A percentile compares a stretch with the other conserved stretches of the same genome.
These are phyloP conservation scores for Triticum aestivum DNA, from an alignment of 176 grass and related monocot species.

Conservation along the genomic window IWGSC_CS_RefSeq_v2.1 NC_057811.1:41869595-41870094, in stretches of 20 bases:
- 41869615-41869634: background rate
- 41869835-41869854: no score
- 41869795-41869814: background rate
- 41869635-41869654: conserved; percentile 4
- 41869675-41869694: conserved; percentile 98
- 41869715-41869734: conserved; percentile 26
- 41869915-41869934: conserved; percentile 5
- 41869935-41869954: background rate
- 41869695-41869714: conserved; percentile 98
- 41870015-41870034: background rate
- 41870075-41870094: background rate
- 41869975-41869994: background rate
- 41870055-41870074: background rate
- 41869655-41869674: conserved; percentile 76
- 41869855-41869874: no score
- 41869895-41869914: background rate
- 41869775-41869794: background rate
- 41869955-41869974: conserved; percentile 7
- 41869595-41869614: background rate
- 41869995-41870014: background rate
- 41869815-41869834: background rate
- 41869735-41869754: conserved; percentile 20
- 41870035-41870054: background rate
- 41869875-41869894: no score
- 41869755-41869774: conserved; percentile 6